Evolutionary conservation across 306 rosid species (phyloP), one percentile per base, ranked within the genome.

Genomic region (Quillaja saponaria): DNA sequence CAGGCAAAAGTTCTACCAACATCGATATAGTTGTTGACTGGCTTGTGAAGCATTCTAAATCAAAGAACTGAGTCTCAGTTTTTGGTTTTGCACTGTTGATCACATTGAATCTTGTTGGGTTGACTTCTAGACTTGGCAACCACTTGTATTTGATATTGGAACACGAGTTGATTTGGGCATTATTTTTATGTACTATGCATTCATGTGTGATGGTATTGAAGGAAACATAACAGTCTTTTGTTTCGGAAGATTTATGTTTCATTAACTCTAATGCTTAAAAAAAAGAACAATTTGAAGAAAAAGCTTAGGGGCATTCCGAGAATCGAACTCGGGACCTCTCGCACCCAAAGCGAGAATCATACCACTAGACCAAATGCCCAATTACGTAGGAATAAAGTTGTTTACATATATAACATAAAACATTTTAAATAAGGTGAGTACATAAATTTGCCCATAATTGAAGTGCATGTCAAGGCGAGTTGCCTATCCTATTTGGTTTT

Each of bases 1-100:
- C 96, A 0, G 81, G 87, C 84, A 80, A 85, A 83, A 87, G 67
- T 76, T 81, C 89, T 20, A 68, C 88, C 60, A 87, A 83, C 77
- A 79, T 79, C 34, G 87, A 79, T 47, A 65, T 78, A 3, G 84
- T 85, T 13, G 72, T 85, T n/a, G 83, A 81, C 16, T 84, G 88
- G 82, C 85, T 87, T 33, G 69, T 81, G 42, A 84, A 84, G 82
- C 87, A 80, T 76, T 87, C 88, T 3, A 84, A 82, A 80, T 67
- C 82, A 15, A 81, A 59, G 64, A 86, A 80, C 34, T 78, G 80
- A 86, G 71, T 45, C 61, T 71, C 46, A 13, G 52, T 59, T 64
- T 42, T 37, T 63, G 34, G 59, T 57, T 28, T 57, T 3, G 19
- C 55, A 54, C 16, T 15, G 40, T 42, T 74, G n/a, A n/a, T n/a